A percentile compares a stretch with the other conserved stretches of the same genome.
Conservation (phyloP, 2,329 filamentous ascomycete genomes). For the Pseudogymnoascus sp. region DNA sequence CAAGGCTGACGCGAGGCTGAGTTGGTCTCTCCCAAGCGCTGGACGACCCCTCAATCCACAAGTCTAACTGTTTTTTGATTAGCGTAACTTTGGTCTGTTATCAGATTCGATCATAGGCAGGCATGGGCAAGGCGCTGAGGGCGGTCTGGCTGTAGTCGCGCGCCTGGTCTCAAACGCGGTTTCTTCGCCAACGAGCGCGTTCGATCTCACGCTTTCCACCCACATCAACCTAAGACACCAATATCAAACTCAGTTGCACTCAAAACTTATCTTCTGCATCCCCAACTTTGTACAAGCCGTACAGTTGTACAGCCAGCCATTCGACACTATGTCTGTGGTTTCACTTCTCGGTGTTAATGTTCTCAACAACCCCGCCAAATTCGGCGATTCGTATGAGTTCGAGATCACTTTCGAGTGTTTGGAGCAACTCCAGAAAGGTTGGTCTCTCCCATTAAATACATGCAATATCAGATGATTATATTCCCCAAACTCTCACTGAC, state of each 20-base stretch:
- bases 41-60: background rate
- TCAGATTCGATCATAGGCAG: background rate
- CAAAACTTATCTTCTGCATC: conserved; percentile 21
- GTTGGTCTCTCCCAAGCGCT: background rate
- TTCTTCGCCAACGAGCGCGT: conserved; percentile 11
- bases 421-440: conserved; percentile 88
- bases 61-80: background rate
- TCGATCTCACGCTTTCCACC: conserved; percentile 10
- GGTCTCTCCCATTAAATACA: conserved; percentile 16
- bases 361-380: conserved; percentile 92
- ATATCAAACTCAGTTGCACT: conserved; percentile 15
- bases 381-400: conserved; percentile 88
- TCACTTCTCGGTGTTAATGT: conserved; percentile 93
- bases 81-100: background rate
- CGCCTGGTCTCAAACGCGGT: conserved; percentile 7
- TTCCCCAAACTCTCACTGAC: conserved; percentile 13
- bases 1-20: conserved; percentile 3
- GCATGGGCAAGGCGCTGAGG: background rate
- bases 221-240: conserved; percentile 15
- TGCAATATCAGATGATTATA: conserved; percentile 14
- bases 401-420: conserved; percentile 99
- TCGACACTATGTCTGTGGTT: conserved; percentile 77
- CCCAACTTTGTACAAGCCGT: conserved; percentile 11
- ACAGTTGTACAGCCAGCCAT: conserved; percentile 10
- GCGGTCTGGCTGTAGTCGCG: conserved; percentile 4